Percentiles rank a stretch among this genome's conserved stretches.
phyloP scores from a whole-genome alignment of 2,329 filamentous ascomycete genomes.

The Colletotrichum chlorophyti region DNA sequence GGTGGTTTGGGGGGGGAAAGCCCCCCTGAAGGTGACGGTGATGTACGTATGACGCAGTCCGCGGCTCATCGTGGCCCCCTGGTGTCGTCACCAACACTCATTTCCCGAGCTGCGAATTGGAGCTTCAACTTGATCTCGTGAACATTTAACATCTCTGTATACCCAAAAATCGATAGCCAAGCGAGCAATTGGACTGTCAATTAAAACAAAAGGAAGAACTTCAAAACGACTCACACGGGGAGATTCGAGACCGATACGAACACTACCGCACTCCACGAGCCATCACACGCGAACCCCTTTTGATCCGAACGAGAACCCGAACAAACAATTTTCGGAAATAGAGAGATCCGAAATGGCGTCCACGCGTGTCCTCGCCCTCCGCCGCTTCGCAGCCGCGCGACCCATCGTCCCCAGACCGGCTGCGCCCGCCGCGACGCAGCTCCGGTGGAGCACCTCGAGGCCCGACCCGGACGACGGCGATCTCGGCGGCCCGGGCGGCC shows the following conservation, averaged over 20 bases:
- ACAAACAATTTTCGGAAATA: background rate
- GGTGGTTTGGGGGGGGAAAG: no score
- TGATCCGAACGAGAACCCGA: no score
- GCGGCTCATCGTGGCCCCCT: background rate
- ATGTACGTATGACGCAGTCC: slow-evolving; percentile 9
- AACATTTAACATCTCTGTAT: no score
- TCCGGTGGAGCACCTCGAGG: background rate
- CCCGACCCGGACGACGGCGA: slow-evolving; percentile 18
- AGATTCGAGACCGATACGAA: no score
- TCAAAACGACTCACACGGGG: no score
- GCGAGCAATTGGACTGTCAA: no score
- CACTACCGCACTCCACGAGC: background rate
- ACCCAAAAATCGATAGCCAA: no score
- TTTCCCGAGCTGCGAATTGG: no score
- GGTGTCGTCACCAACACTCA: background rate
- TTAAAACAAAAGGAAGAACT: no score
- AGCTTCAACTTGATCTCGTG: background rate
- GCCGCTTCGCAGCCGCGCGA: background rate
- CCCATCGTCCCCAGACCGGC: background rate
- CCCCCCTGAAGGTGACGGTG: background rate
- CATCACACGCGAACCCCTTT: no score
- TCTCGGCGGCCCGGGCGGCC: slow-evolving; percentile 24
- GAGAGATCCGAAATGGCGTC: slow-evolving; percentile 8
- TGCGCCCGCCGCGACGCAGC: background rate
- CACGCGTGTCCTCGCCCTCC: background rate